Evolutionary conservation across 2,329 filamentous ascomycete species (phyloP).

Genomic region (Aureobasidium pullulans): DNA sequence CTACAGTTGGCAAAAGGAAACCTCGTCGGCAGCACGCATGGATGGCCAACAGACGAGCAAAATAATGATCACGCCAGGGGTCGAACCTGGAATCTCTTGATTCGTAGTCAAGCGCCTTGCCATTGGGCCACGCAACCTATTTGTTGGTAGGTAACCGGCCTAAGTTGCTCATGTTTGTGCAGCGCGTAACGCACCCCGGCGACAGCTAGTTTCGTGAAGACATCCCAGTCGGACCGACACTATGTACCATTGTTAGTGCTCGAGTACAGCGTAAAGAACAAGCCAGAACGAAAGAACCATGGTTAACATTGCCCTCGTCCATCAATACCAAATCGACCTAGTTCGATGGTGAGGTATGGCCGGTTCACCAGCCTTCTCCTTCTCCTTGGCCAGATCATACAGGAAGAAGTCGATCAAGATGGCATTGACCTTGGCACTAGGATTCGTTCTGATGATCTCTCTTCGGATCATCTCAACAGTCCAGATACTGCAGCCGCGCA

Average conservation of each 20-base stretch:
- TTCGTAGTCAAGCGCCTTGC: conserved; percentile 53
- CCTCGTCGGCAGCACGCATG: background rate
- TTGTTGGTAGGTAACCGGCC: too few relatives aligned
- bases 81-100: conserved; percentile 19
- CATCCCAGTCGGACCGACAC: background rate
- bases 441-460: conserved; percentile 69
- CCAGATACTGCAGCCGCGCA: conserved; percentile 93
- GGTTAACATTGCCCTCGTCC: background rate
- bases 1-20: background rate
- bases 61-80: conserved; percentile 16
- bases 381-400: conserved; percentile 87
- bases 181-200: too few relatives aligned
- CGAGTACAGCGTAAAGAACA: background rate
- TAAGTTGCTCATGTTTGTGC: too few relatives aligned
- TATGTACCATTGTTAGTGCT: background rate
- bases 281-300: background rate
- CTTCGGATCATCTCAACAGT: conserved; percentile 81
- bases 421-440: conserved; percentile 67
- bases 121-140: conserved; percentile 42
- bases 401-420: conserved; percentile 96
- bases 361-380: conserved; percentile 52
- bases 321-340: conserved; percentile 86
- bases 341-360: conserved; percentile 77
- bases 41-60: background rate
- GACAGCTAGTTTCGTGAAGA: background rate